Conservation (phyloP, 1,284 basidiomycete genomes). For the Cerioporus squamosus region DNA sequence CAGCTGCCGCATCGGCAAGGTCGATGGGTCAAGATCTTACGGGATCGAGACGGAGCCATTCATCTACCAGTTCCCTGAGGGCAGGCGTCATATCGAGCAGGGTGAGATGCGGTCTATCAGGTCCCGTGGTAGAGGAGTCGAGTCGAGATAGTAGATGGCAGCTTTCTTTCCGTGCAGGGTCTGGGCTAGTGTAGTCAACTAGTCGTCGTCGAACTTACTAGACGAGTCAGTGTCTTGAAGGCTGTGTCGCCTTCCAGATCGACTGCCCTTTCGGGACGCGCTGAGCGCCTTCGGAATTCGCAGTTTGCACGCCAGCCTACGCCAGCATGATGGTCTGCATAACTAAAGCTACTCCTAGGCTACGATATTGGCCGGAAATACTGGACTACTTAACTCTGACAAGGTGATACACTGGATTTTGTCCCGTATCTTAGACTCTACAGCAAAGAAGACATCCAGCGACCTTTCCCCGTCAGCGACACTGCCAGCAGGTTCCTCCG, state of each 20-base stretch:
- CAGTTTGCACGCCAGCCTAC: too few relatives aligned
- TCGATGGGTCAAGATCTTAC: conserved; percentile 34
- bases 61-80: conserved; percentile 44
- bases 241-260: background rate
- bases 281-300: background rate
- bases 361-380: conserved; percentile 10
- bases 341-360: background rate
- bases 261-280: conserved; percentile 3
- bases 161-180: too few relatives aligned
- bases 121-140: too few relatives aligned
- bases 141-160: too few relatives aligned
- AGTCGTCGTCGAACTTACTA: too few relatives aligned
- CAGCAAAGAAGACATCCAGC: conserved; percentile 12
- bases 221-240: too few relatives aligned
- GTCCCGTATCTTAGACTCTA: background rate
- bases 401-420: background rate
- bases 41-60: conserved; percentile 62
- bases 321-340: too few relatives aligned
- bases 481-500: background rate
- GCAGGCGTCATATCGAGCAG: background rate
- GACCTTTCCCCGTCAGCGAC: background rate
- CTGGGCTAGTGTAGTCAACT: too few relatives aligned
- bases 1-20: background rate
- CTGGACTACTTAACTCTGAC: background rate
- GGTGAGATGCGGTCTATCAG: too few relatives aligned